Evolutionary conservation across 345 rosid genomes (phyloP).

Genomic region (Isatis tinctoria): DNA sequence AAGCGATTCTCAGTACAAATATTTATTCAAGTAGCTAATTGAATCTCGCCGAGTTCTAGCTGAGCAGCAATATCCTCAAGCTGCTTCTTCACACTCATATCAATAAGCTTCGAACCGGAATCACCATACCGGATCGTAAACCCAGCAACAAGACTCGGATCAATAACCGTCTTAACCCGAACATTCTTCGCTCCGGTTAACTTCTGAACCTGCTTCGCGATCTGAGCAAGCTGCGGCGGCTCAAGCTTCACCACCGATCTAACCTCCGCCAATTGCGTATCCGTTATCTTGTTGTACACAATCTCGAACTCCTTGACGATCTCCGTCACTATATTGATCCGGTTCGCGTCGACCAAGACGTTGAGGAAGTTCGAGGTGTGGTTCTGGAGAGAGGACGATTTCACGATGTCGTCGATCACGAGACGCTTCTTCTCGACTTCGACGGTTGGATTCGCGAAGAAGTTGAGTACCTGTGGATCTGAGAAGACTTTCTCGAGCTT

Average conservation of each 20-base stretch:
- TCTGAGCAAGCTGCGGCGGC: slow-evolving; percentile 73
- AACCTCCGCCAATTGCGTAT: slow-evolving; percentile 77
- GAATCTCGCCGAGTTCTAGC: slow-evolving; percentile 75
- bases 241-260: slow-evolving; percentile 80
- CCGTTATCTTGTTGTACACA: slow-evolving; percentile 59
- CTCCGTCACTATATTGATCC: slow-evolving; percentile 56
- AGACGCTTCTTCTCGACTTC: slow-evolving; percentile 43
- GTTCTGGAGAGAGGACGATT: slow-evolving; percentile 45
- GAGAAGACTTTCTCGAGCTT: slow-evolving; percentile 70
- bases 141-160: slow-evolving; percentile 82
- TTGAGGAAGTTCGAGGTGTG: slow-evolving; percentile 66
- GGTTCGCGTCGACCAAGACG: slow-evolving; percentile 59
- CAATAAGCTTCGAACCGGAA: slow-evolving; percentile 78
- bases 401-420: slow-evolving; percentile 57
- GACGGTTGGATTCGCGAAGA: slow-evolving; percentile 65
- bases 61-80: slow-evolving; percentile 80
- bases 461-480: slow-evolving; percentile 40
- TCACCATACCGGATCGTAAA: slow-evolving; percentile 80
- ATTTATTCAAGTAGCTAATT: slow-evolving; percentile 41
- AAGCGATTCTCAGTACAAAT: neutral
- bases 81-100: slow-evolving; percentile 96
- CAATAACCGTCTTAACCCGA: slow-evolving; percentile 74
- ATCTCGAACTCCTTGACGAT: slow-evolving; percentile 71
- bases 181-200: slow-evolving; percentile 81
- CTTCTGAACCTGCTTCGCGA: slow-evolving; percentile 92